Evolutionary conservation across 2,329 filamentous ascomycete genomes (phyloP).

Genomic region (Beauveria pseudobassiana): DNA sequence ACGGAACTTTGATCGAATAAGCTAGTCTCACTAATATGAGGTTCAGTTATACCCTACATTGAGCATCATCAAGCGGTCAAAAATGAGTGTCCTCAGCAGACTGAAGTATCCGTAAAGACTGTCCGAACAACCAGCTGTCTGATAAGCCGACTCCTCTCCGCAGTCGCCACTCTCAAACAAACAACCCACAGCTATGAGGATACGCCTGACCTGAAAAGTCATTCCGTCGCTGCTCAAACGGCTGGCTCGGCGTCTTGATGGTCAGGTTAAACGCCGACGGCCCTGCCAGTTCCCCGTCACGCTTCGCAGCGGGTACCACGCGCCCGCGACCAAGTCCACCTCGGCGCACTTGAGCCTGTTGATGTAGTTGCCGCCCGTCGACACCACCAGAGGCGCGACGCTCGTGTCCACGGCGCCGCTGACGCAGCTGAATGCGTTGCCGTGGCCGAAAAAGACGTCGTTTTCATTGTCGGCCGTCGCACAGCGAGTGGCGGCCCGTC

Average conservation of each 20-base stretch:
- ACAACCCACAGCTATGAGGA: conserved; percentile 1
- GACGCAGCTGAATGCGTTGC: conserved; percentile 16
- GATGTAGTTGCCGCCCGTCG: conserved; percentile 14
- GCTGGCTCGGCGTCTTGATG: conserved; percentile 9
- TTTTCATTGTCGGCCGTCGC: conserved; percentile 18
- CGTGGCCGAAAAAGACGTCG: conserved; percentile 17
- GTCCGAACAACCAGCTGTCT: too few relatives aligned
- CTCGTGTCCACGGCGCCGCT: conserved; percentile 7
- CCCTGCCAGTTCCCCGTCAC: conserved; percentile 17
- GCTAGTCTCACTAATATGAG: too few relatives aligned
- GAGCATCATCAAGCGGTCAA: too few relatives aligned
- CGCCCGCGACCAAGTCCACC: conserved; percentile 13
- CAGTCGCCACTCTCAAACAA: background rate
- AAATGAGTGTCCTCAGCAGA: too few relatives aligned
- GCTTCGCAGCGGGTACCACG: conserved; percentile 17
- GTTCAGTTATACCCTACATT: too few relatives aligned
- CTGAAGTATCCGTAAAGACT: too few relatives aligned
- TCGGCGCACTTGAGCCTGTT: conserved; percentile 15
- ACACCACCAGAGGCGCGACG: conserved; percentile 12
- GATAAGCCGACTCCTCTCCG: too few relatives aligned
- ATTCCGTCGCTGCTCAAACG: conserved; percentile 10
- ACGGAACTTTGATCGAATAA: too few relatives aligned
- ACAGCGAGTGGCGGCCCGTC: conserved; percentile 16
- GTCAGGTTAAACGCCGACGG: conserved; percentile 13
- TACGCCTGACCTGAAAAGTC: conserved; percentile 8